phyloP scores from a whole-genome alignment of 2,329 filamentous ascomycete genomes.

The Phialophora chinensis region DNA sequence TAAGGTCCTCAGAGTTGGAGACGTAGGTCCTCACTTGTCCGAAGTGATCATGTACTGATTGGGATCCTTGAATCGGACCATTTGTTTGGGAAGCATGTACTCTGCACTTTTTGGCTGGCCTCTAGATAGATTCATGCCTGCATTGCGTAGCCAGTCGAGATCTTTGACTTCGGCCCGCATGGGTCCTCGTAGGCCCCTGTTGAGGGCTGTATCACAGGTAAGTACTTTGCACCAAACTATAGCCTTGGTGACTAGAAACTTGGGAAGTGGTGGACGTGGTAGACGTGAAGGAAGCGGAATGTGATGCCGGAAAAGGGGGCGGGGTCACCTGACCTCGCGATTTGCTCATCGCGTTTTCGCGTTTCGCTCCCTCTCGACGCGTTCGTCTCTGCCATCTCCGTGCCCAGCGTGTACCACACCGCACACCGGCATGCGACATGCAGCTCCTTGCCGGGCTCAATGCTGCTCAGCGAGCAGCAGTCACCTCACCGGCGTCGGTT shows the following conservation, averaged over 20 bases:
- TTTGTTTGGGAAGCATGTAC: not conserved
- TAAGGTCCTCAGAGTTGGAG: not conserved
- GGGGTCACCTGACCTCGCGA: conserved; percentile 23
- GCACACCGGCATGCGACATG: conserved; percentile 45
- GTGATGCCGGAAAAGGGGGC: not conserved
- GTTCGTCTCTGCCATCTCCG: conserved; percentile 10
- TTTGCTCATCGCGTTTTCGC: not conserved
- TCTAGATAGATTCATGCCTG: too few species aligned
- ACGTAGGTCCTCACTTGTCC: not conserved
- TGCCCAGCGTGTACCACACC: not conserved
- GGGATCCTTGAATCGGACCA: not conserved
- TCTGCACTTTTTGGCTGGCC: not conserved
- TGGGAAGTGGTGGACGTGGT: not conserved
- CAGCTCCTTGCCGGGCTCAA: conserved; percentile 68
- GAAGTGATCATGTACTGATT: not conserved
- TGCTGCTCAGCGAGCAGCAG: conserved; percentile 66
- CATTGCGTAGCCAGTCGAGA: not conserved
- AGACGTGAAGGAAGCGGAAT: not conserved
- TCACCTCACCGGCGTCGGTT: conserved; percentile 65
- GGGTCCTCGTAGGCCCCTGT: not conserved
- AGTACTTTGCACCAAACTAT: not conserved
- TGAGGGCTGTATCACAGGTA: not conserved
- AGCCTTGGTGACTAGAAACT: not conserved
- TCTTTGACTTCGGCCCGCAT: not conserved
- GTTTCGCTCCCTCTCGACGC: conserved; percentile 3